These are phyloP conservation scores for Geotrichum fermentans DNA, from an alignment of 1,139 yeast species.

Conservation along the genomic window DNA sequence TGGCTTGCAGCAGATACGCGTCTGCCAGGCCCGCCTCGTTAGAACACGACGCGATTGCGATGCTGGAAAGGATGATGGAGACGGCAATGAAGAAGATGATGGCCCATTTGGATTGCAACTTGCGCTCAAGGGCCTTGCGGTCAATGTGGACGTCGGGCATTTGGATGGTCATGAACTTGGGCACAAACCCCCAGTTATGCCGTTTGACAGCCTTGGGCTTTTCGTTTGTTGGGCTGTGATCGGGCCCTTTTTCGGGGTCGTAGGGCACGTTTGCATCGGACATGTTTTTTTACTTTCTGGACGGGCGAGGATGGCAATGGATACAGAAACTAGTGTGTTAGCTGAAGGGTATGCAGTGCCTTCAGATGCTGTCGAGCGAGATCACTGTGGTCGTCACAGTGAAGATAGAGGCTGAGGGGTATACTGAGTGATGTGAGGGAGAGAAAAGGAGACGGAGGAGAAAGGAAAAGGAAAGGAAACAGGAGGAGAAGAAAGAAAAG, in stretches of 20 bases:
- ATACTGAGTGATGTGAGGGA: no score
- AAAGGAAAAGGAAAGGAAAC: neutral
- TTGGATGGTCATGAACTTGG: conserved; percentile 15
- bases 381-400: neutral
- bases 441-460: neutral
- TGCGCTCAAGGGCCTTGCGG: conserved; percentile 14
- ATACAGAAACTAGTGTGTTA: no score
- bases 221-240: no score
- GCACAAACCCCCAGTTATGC: conserved; percentile 1
- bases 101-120: conserved; percentile 25
- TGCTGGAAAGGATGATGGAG: conserved; percentile 25
- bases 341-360: no score
- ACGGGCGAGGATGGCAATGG: no score
- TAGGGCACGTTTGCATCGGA: neutral
- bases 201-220: neutral
- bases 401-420: no score
- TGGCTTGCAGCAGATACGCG: conserved; percentile 27
- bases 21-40: conserved; percentile 24
- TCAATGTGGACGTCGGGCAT: conserved; percentile 16
- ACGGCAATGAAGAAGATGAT: conserved; percentile 25
- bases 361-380: no score
- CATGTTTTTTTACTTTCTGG: neutral
- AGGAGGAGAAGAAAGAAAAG: neutral
- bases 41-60: conserved; percentile 29
- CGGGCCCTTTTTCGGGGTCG: conserved; percentile 6